Conservation (phyloP, 306 rosid genomes). For the Begonia loranthoides region DNA sequence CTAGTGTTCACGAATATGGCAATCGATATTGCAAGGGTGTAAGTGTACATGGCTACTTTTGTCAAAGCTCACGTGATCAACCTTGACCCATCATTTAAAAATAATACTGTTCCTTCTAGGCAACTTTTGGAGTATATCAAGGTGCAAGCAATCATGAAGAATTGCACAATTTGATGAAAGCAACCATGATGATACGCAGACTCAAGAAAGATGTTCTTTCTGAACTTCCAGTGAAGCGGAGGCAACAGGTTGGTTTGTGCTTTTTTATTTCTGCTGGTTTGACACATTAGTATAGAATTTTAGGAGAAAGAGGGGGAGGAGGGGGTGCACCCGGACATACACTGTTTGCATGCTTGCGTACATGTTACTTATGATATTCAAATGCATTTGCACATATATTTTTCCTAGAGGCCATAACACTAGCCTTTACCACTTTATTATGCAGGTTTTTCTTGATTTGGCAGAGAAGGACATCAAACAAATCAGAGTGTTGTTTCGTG, state of each 20-base stretch:
- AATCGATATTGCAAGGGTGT: constrained; percentile 95
- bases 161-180: constrained; percentile 91
- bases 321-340: no score
- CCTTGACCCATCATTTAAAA: constrained; percentile 10
- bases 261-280: background rate
- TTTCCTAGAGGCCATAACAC: background rate
- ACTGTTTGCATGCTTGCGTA: background rate
- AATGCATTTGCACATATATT: background rate
- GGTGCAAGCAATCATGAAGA: constrained; percentile 98
- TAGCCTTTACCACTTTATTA: background rate
- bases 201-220: constrained; percentile 89
- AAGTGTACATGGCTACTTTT: constrained; percentile 30
- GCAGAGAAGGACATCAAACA: constrained; percentile 84
- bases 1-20: constrained; percentile 83
- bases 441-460: constrained; percentile 79
- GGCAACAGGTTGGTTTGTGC: constrained; percentile 56
- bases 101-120: constrained; percentile 28
- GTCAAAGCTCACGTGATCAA: background rate
- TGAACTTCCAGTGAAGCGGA: constrained; percentile 86
- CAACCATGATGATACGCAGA: constrained; percentile 85
- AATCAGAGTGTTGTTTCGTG: constrained; percentile 64
- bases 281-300: background rate
- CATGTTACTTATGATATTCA: background rate
- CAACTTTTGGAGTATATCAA: constrained; percentile 74
- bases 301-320: background rate